Evolutionary conservation across 495 filamentous ascomycete genomes (phyloP).

Genomic region (Aspergillus nidulans): DNA sequence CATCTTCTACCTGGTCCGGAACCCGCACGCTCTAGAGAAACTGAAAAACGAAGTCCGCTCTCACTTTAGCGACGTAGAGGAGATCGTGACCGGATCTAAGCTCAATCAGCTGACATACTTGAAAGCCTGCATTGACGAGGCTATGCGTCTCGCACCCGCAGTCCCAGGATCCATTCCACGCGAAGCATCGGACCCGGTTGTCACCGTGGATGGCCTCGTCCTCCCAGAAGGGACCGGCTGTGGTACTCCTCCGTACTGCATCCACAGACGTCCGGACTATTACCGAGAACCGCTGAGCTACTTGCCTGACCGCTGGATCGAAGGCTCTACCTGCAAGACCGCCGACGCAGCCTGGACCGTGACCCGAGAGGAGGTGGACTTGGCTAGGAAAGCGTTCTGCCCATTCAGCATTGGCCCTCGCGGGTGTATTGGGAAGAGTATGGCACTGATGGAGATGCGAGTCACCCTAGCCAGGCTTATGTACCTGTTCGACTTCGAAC

Average conservation of each 20-base stretch:
- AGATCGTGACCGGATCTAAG: constrained; percentile 3
- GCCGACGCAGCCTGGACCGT: constrained; percentile 24
- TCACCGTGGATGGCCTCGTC: constrained; percentile 49
- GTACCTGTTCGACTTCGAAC: constrained; percentile 42
- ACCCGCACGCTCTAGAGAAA: constrained; percentile 37
- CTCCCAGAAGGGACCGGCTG: constrained; percentile 51
- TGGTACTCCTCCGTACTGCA: constrained; percentile 50
- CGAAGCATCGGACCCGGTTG: constrained; percentile 54
- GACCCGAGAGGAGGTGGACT: constrained; percentile 36
- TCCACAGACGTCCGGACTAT: constrained; percentile 54
- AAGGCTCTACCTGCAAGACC: constrained; percentile 30
- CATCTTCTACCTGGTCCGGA: constrained; percentile 60
- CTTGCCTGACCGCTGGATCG: constrained; percentile 54
- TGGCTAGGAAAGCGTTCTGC: constrained; percentile 44
- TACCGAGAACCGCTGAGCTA: constrained; percentile 48
- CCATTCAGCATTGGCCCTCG: constrained; percentile 56
- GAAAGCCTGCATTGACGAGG: constrained; percentile 63
- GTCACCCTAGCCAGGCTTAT: constrained; percentile 48
- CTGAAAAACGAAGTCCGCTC: constrained; percentile 50
- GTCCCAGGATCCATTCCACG: constrained; percentile 55
- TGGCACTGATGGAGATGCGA: constrained; percentile 55
- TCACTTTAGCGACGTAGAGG: constrained; percentile 46
- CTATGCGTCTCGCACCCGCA: constrained; percentile 63
- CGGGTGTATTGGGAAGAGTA: constrained; percentile 55
- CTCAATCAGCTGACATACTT: constrained; percentile 33